Base-by-base conservation (phyloP, 805 yeast genomes). In the Kodamaea leandrae region DNA sequence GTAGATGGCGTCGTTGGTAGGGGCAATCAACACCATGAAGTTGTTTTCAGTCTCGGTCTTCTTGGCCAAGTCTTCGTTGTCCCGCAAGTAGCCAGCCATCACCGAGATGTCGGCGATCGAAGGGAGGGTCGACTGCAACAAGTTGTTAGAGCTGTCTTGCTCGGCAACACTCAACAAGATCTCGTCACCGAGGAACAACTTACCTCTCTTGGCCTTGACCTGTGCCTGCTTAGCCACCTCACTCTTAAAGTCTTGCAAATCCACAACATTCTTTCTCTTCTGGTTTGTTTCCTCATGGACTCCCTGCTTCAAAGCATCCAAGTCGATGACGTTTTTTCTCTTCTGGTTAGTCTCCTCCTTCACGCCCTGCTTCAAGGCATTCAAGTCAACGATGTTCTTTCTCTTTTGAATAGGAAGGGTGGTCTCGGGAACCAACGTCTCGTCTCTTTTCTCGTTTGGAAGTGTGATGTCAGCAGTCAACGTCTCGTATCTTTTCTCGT, bases 41-140 rank as follows among this genome's bases (percentile, higher is more conserved):
- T 65, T 61, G n/a, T 56, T 50, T 12, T 62, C 57, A 43, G 68
- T 60, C 44, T 74, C 79, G 47, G 83, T 73, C 46, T 72, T 69
- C 14, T 53, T 42, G 20, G 76, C 71, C 19, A 83, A 54, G 9
- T 66, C 72, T 12, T 71, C 63, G 53, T 78, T 70, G 51, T 83
- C 86, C 44, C 95, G 73, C n/a, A 83, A 63, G 55, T 86, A 85
- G 1, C 81, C 75, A 2, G 88, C 73, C 57, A 86, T 83, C 6
- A 86, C 71, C 12, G 83, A 71, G 32, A 84, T 71, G 45, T 54
- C 41, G 50, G 57, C 41, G 39, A 58, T 39, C 44, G 62, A 66
- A 33, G 76, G 71, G 21, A 68, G 57, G 15, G 66, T 47, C 16
- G 67, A 58, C 42, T 67, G 66, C 20, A 68, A 57, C 20, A 64